These are phyloP conservation scores for Corinectria fuckeliana DNA, from an alignment of 2,329 filamentous ascomycete species.

Conservation along the genomic window DNA sequence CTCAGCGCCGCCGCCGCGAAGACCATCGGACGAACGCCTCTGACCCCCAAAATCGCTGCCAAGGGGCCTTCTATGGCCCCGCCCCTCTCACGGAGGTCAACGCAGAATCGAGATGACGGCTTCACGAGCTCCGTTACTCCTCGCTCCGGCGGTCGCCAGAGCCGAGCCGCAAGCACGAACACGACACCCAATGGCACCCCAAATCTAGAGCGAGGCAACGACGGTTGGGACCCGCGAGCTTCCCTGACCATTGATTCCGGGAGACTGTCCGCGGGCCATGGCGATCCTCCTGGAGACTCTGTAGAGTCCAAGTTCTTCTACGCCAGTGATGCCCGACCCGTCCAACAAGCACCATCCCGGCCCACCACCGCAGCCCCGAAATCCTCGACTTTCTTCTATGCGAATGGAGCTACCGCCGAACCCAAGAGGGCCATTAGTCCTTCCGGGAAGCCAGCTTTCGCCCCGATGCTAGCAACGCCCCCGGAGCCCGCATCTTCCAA, in stretches of 20 bases:
- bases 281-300: constrained; percentile 36
- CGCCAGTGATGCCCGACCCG: constrained; percentile 75
- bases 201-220: constrained; percentile 49
- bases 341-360: constrained; percentile 45
- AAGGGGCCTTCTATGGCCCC: constrained; percentile 49
- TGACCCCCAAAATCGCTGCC: constrained; percentile 63
- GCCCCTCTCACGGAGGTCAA: constrained; percentile 50
- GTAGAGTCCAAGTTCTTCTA: constrained; percentile 80
- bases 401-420: constrained; percentile 55
- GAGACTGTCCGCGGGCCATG: constrained; percentile 34
- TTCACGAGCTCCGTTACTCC: constrained; percentile 77
- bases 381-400: constrained; percentile 62
- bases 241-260: constrained; percentile 41
- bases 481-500: constrained; percentile 59
- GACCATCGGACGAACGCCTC: constrained; percentile 54
- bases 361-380: constrained; percentile 53
- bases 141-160: constrained; percentile 76
- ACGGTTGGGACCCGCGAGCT: constrained; percentile 53
- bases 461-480: constrained; percentile 44
- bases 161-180: constrained; percentile 71
- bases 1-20: constrained; percentile 68
- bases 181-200: constrained; percentile 71
- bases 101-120: constrained; percentile 31
- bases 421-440: constrained; percentile 44
- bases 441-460: constrained; percentile 39